Evolutionary conservation across 345 rosid genomes (phyloP).

Genomic region (Draba incana): DNA sequence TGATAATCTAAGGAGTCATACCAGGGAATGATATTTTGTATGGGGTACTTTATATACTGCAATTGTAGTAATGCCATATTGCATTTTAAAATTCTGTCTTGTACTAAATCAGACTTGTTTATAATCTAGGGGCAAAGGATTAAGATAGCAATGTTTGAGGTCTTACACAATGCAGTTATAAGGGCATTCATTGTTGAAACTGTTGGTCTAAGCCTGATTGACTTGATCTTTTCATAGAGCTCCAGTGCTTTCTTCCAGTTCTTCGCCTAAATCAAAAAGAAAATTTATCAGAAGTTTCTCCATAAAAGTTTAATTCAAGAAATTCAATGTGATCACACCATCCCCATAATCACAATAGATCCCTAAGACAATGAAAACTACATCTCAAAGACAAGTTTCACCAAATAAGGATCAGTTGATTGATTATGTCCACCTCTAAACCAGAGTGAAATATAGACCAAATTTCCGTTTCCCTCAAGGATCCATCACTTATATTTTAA

Average conservation of each 20-base stretch:
- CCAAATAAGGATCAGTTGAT: slow-evolving; percentile 7
- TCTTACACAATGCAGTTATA: slow-evolving; percentile 88
- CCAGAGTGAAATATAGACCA: background rate
- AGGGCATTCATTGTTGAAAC: slow-evolving; percentile 87
- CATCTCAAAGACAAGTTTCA: slow-evolving; percentile 1
- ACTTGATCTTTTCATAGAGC: slow-evolving; percentile 73
- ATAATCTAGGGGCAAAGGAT: background rate
- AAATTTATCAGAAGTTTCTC: slow-evolving; percentile 27
- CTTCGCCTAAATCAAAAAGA: slow-evolving; percentile 57
- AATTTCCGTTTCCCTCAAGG: background rate
- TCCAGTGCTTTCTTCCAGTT: slow-evolving; percentile 89
- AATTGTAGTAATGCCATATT: slow-evolving; percentile 22
- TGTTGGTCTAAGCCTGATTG: slow-evolving; percentile 64
- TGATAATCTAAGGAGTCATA: slow-evolving; percentile 30
- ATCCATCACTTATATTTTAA: background rate
- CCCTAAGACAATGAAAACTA: background rate
- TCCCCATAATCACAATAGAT: slow-evolving; percentile 4
- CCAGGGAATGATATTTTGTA: slow-evolving; percentile 17
- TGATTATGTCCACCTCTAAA: slow-evolving; percentile 11
- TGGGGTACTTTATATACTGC: slow-evolving; percentile 4
- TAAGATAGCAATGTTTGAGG: slow-evolving; percentile 14
- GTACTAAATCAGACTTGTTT: background rate
- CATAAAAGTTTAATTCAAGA: background rate
- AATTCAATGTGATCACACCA: slow-evolving; percentile 3
- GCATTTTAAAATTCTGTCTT: slow-evolving; percentile 6